phyloP scores from a whole-genome alignment of 805 yeast species.

The Myxozyma neotropica region DNA sequence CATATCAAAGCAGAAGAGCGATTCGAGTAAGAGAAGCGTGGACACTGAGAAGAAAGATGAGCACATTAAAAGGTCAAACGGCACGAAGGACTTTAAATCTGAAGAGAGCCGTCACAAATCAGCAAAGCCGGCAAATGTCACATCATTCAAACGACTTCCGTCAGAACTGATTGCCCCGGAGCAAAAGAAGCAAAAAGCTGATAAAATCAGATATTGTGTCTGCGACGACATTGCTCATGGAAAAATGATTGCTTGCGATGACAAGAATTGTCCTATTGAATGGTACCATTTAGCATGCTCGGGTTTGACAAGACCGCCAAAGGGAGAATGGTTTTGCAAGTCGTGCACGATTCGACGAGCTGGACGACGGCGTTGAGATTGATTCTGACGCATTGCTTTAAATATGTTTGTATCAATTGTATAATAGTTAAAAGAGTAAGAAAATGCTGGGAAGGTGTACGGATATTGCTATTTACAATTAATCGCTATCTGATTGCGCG shows the following conservation, averaged over 20 bases:
- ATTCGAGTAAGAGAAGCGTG: background rate
- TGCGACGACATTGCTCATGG: constrained; percentile 59
- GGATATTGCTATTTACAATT: background rate
- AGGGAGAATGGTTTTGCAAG: constrained; percentile 81
- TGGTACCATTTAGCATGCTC: constrained; percentile 97
- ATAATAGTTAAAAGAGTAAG: background rate
- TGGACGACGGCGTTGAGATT: constrained; percentile 1
- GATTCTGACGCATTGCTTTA: no score
- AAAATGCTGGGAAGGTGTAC: background rate
- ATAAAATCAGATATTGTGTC: constrained; percentile 47
- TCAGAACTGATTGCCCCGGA: background rate
- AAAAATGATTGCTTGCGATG: constrained; percentile 90
- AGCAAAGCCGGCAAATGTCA: background rate
- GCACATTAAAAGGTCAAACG: background rate
- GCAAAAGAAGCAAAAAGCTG: background rate
- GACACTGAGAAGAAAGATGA: background rate
- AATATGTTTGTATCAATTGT: background rate
- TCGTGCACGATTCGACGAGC: constrained; percentile 49
- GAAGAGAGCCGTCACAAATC: no score
- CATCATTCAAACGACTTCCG: background rate
- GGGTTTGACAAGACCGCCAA: constrained; percentile 82
- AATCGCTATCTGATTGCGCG: no score
- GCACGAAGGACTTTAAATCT: background rate
- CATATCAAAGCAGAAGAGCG: background rate
- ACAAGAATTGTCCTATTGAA: constrained; percentile 76